Conservation (phyloP, 75 land plant species). For the Ceratopteris richardii region DNA sequence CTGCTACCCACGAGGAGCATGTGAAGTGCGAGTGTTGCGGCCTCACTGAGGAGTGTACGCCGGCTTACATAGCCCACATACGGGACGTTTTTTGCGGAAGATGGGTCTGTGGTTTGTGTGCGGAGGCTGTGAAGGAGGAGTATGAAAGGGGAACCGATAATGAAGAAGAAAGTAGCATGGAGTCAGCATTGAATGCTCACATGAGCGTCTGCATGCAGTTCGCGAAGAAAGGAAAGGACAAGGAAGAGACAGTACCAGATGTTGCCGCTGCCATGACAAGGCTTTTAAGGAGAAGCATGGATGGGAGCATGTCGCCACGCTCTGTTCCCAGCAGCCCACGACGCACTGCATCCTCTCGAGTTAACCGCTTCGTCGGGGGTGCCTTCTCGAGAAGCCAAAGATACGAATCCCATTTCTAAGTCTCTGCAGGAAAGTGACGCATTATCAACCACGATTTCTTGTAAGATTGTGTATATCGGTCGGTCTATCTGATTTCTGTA, state of each 20-base stretch:
- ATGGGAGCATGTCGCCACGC: background rate
- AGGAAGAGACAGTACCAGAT: too few relatives aligned
- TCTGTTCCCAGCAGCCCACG: background rate
- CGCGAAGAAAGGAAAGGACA: constrained; percentile 36
- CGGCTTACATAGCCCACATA: constrained; percentile 30
- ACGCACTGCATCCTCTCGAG: background rate
- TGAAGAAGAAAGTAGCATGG: constrained; percentile 6
- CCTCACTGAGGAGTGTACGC: constrained; percentile 62
- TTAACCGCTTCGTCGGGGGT: background rate
- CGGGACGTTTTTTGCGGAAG: constrained; percentile 36
- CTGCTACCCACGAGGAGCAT: constrained; percentile 11
- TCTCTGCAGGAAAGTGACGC: too few relatives aligned
- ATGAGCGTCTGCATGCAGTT: constrained; percentile 41
- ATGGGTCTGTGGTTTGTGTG: constrained; percentile 77
- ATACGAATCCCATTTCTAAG: too few relatives aligned
- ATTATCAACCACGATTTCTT: too few relatives aligned
- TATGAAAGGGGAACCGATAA: background rate
- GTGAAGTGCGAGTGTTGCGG: constrained; percentile 73
- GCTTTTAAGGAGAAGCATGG: constrained; percentile 25
- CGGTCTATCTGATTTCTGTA: too few relatives aligned
- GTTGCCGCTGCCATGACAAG: constrained; percentile 42
- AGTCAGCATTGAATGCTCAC: constrained; percentile 48
- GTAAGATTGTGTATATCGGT: too few relatives aligned
- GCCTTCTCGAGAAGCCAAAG: too few relatives aligned
- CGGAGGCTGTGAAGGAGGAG: constrained; percentile 72